phyloP scores from a whole-genome alignment of 1,139 yeast species.

The Taphrina betulina region DNA sequence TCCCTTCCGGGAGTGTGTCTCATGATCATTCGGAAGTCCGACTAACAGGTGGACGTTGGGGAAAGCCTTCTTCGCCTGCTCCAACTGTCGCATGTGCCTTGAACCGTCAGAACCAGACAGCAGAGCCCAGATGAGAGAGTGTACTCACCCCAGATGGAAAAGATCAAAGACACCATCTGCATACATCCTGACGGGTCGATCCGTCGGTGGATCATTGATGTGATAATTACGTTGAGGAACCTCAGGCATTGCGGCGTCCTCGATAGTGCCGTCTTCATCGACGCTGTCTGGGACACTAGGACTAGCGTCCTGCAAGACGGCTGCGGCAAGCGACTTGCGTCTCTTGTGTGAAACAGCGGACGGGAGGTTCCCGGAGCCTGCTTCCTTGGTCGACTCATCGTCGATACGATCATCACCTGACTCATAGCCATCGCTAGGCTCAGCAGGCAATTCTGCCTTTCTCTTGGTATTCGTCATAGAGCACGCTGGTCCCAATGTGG shows the following conservation, averaged over 20 bases:
- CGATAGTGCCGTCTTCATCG: slow-evolving; percentile 16
- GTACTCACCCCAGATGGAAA: slow-evolving; percentile 70
- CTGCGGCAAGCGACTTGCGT: slow-evolving; percentile 1
- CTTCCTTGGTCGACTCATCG: too few species aligned
- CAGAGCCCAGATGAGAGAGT: background rate
- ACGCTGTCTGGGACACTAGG: background rate
- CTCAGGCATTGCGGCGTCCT: slow-evolving; percentile 16
- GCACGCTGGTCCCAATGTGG: too few species aligned
- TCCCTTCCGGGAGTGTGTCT: slow-evolving; percentile 90
- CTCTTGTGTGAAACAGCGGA: background rate
- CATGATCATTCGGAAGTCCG: slow-evolving; percentile 86
- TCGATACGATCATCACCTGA: slow-evolving; percentile 12
- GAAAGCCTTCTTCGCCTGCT: slow-evolving; percentile 92
- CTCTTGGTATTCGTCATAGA: slow-evolving; percentile 3
- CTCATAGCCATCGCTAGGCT: slow-evolving; percentile 24
- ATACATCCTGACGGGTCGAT: slow-evolving; percentile 82
- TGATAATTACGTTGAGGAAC: slow-evolving; percentile 22
- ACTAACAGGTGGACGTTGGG: slow-evolving; percentile 80
- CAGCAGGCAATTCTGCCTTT: slow-evolving; percentile 9
- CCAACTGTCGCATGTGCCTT: slow-evolving; percentile 87
- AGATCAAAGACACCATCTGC: slow-evolving; percentile 98
- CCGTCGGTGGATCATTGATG: slow-evolving; percentile 79
- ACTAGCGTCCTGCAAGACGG: background rate
- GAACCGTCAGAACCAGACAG: background rate
- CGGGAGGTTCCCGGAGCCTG: too few species aligned